These are phyloP conservation scores for Rhododendron williamsianum DNA, from an alignment of 148 eudicot genomes.

Conservation along the genomic window DNA sequence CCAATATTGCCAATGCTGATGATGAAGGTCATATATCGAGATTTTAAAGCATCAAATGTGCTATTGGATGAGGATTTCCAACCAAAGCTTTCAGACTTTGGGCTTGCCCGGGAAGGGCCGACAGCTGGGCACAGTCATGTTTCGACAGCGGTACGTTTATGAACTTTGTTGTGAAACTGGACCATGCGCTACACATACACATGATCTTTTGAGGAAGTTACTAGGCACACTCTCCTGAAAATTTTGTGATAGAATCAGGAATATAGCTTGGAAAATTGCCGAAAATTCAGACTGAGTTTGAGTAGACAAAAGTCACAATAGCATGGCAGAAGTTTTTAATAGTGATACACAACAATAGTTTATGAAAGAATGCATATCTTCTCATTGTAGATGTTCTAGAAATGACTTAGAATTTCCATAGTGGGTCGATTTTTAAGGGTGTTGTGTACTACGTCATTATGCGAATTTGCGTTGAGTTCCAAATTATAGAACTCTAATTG, in stretches of 20 bases:
- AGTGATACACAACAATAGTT: neutral
- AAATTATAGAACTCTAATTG: neutral
- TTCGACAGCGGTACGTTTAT: constrained; percentile 66
- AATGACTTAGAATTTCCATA: neutral
- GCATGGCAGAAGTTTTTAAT: neutral
- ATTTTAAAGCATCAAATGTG: constrained; percentile 83
- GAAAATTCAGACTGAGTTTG: neutral
- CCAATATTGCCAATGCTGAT: constrained; percentile 4
- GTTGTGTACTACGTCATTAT: neutral
- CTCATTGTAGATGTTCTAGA: constrained; percentile 1
- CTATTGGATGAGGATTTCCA: constrained; percentile 63
- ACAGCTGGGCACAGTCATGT: constrained; percentile 71
- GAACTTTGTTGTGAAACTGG: neutral
- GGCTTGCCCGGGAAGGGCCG: constrained; percentile 93
- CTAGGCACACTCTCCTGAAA: neutral
- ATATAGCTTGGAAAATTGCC: neutral
- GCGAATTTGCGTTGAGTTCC: neutral
- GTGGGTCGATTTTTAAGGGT: neutral
- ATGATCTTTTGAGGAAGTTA: neutral
- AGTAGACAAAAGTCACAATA: neutral
- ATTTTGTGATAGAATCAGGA: neutral
- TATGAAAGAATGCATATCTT: neutral
- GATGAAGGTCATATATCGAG: constrained; percentile 74
- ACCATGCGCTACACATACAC: no score
- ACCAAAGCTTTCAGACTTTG: constrained; percentile 83